A percentile compares a stretch with the other conserved stretches of the same genome.
Evolutionary conservation across 2,329 filamentous ascomycete genomes (phyloP).

Genomic region (Xylariaceae sp.): DNA sequence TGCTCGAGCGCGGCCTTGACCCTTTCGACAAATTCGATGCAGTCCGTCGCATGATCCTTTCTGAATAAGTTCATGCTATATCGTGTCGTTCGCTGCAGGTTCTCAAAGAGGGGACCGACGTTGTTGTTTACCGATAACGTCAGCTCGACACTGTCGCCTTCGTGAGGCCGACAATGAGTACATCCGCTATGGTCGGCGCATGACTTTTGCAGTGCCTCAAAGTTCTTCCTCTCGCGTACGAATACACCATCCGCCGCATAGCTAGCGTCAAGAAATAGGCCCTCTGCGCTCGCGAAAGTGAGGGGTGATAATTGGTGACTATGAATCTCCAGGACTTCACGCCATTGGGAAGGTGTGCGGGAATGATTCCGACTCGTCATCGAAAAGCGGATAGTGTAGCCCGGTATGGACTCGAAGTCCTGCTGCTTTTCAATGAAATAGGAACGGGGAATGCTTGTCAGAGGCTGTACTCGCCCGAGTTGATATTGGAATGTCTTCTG

Average conservation of each 20-base stretch:
- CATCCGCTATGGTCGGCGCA: conserved; percentile 36
- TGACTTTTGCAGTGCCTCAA: conserved; percentile 36
- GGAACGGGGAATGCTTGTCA: conserved; percentile 42
- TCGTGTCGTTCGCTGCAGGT: conserved; percentile 39
- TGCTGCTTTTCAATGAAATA: conserved; percentile 42
- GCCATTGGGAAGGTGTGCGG: conserved; percentile 34
- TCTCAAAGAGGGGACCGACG: conserved; percentile 43
- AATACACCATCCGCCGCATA: conserved; percentile 39
- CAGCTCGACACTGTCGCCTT: conserved; percentile 42
- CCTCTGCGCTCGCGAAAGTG: conserved; percentile 41
- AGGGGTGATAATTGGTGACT: conserved; percentile 46
- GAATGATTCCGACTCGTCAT: conserved; percentile 39
- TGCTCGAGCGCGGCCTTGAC: conserved; percentile 35
- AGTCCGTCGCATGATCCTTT: conserved; percentile 38
- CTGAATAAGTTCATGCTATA: conserved; percentile 43
- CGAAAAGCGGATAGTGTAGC: conserved; percentile 44
- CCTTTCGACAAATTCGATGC: conserved; percentile 38
- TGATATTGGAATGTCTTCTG: conserved; percentile 38
- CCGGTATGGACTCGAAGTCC: conserved; percentile 42
- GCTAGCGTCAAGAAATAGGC: conserved; percentile 41
- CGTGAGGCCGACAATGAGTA: conserved; percentile 36
- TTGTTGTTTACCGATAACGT: conserved; percentile 44
- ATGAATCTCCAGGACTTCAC: conserved; percentile 38
- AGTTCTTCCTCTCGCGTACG: conserved; percentile 36
- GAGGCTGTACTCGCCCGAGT: conserved; percentile 39